Percentiles rank a stretch among this genome's conserved stretches.
Conservation (phyloP, 305 asterid species). For the Solanum hybrid region DNA sequence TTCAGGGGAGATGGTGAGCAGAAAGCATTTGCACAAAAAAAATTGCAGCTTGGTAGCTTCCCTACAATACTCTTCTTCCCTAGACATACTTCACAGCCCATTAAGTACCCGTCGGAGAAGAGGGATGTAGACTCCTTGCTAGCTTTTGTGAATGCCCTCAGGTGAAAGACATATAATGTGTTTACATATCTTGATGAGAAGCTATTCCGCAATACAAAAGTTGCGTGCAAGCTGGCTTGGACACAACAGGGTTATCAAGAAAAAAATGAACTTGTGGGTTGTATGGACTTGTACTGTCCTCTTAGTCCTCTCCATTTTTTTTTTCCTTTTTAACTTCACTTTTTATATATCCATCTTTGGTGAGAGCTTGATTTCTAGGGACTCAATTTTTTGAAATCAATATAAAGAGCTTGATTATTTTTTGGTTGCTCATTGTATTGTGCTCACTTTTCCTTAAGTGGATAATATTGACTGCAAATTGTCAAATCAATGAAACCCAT, state of each 20-base stretch:
- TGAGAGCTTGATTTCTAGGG: not conserved
- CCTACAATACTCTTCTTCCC: slow-evolving; percentile 84
- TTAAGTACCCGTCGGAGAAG: slow-evolving; percentile 74
- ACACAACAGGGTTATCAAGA: not conserved
- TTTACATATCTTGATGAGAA: not conserved
- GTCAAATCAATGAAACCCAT: not conserved
- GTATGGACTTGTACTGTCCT: not conserved
- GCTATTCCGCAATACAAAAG: not conserved
- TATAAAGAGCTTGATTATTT: not conserved
- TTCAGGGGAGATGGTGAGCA: slow-evolving; percentile 91
- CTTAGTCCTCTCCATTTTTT: not conserved
- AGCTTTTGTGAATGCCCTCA: slow-evolving; percentile 77
- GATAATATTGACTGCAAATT: not conserved
- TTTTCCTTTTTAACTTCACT: not conserved
- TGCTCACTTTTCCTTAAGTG: not conserved
- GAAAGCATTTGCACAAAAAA: slow-evolving; percentile 65
- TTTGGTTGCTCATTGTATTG: not conserved
- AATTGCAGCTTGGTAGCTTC: slow-evolving; percentile 73
- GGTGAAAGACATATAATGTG: slow-evolving; percentile 14
- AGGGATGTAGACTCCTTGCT: slow-evolving; percentile 75
- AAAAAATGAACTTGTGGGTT: too few relatives aligned
- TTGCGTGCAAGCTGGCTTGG: not conserved
- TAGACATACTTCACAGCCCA: slow-evolving; percentile 51
- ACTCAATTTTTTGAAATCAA: not conserved
- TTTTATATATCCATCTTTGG: not conserved